Base-by-base conservation (phyloP, 2,329 filamentous ascomycete genomes). In the Neonectria hederae region DNA sequence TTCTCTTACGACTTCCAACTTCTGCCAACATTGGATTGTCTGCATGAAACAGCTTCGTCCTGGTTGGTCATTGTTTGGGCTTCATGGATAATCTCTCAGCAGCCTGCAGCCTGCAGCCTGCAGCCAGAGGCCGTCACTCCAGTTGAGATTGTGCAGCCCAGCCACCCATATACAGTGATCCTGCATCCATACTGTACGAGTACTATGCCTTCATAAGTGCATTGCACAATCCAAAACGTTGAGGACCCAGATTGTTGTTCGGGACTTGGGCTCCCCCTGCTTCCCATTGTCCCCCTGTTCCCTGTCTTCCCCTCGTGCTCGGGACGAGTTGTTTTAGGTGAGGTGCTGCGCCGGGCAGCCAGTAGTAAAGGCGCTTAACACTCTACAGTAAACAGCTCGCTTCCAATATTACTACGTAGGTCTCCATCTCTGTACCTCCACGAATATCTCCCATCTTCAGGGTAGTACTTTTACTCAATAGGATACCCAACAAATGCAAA, bases 191-290 rank as follows among this genome's bases (percentile, higher is more conserved):
- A 19, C 26, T 26, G 26, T 49, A 28, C 46, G 26, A 21, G 8
- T 19, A 49, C 17, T n/a, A 21, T 17, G 14, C 14, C 14, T 38
- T 38, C 35, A 21, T 11, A 21, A 21, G 38, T 40, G 17, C 46
- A 51, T 19, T 28, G 19, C 46, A 32, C 38, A 55, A 30, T 45
- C 30, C 30, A 58, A 63, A 63, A 63, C 54, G 60, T 63, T 63
- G 60, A 63, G 60, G 54, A 46, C 59, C 59, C 59, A 56, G 32
- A 52, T 32, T 52, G 30, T 17, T 17, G 32, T 35, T 35, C 19
- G 45, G 45, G 8, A 30, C 40, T 26, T 52, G 40, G 28, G 40
- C 26, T 45, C 26, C 48, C 54, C 49, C 53, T 46, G 59, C 42
- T 45, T 8, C 38, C 54, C 32, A 40, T 51, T 28, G 35, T 21